A percentile compares a stretch with the other conserved stretches of the same genome.
These are phyloP conservation scores for Calonectria ilicicola DNA, from an alignment of 2,329 filamentous ascomycete genomes.

Conservation along the genomic window DNA sequence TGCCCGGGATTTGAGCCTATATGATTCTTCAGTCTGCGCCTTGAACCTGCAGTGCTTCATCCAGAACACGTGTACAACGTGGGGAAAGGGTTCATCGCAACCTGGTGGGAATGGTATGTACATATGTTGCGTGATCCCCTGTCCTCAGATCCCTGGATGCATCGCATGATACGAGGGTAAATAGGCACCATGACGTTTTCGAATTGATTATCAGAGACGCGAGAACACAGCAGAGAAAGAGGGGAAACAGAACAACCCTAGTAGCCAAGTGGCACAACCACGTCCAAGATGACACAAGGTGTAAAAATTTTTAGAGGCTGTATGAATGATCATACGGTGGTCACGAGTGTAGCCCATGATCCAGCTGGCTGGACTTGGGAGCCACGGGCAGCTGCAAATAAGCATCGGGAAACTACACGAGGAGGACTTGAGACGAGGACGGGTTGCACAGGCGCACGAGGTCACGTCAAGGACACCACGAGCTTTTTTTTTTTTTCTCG, in stretches of 20 bases:
- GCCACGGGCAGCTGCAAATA: background rate
- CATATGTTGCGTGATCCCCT: background rate
- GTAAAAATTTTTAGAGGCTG: background rate
- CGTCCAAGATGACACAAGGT: background rate
- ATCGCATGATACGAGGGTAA: background rate
- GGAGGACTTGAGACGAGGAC: background rate
- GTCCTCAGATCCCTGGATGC: constrained; percentile 2
- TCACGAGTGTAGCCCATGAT: background rate
- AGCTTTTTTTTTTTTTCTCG: too few species aligned
- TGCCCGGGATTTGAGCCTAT: background rate
- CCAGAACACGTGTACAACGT: constrained; percentile 5
- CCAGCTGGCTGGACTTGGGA: background rate
- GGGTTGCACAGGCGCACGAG: constrained; percentile 1
- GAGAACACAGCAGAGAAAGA: background rate
- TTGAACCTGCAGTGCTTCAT: background rate
- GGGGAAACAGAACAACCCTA: background rate
- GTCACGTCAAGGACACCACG: background rate
- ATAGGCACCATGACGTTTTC: background rate
- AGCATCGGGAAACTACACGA: background rate
- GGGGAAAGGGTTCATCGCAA: background rate
- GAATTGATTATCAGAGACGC: background rate
- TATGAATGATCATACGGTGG: background rate
- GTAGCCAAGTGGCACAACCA: background rate
- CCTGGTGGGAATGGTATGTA: background rate
- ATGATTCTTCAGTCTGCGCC: background rate